These are phyloP conservation scores for Elaeis oleifera DNA, from an alignment of 202 grass and related monocot genomes.

Conservation along the genomic window DNA sequence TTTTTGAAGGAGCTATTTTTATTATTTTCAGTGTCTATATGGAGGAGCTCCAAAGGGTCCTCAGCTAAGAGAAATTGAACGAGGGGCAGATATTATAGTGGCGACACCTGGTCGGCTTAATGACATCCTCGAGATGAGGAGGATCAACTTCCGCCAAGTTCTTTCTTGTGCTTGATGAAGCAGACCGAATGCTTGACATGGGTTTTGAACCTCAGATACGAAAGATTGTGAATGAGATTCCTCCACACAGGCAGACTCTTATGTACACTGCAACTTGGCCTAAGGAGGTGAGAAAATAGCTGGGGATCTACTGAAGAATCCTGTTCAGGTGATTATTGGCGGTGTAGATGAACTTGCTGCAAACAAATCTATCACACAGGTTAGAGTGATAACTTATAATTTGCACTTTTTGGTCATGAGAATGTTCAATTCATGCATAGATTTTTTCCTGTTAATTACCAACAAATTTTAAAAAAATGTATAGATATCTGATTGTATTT, in stretches of 20 bases:
- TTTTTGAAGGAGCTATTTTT: not conserved
- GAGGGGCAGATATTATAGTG: slow-evolving; percentile 89
- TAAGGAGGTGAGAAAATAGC: slow-evolving; percentile 95
- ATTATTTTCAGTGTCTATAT: slow-evolving; percentile 64
- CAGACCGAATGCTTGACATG: slow-evolving; percentile 98
- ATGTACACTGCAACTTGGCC: slow-evolving; percentile 99
- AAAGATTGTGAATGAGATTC: slow-evolving; percentile 89
- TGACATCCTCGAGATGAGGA: slow-evolving; percentile 91
- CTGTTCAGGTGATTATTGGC: slow-evolving; percentile 92
- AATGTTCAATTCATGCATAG: too few species aligned
- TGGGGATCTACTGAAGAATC: slow-evolving; percentile 84
- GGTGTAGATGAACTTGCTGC: slow-evolving; percentile 82
- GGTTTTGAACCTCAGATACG: slow-evolving; percentile 98
- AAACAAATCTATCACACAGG: slow-evolving; percentile 99
- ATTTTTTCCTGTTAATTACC: too few species aligned
- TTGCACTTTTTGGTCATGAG: not conserved
- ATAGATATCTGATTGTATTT: too few species aligned
- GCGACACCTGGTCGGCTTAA: slow-evolving; percentile 98
- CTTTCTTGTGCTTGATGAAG: slow-evolving; percentile 95
- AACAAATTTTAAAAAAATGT: too few species aligned
- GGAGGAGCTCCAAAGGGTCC: slow-evolving; percentile 86
- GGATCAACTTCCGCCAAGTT: slow-evolving; percentile 80
- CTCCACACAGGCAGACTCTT: slow-evolving; percentile 69
- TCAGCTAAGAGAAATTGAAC: slow-evolving; percentile 91
- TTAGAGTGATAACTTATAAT: slow-evolving; percentile 18